Evolutionary conservation across 768 basidiomycete genomes (phyloP).

Genomic region (Pisolithus sp.): DNA sequence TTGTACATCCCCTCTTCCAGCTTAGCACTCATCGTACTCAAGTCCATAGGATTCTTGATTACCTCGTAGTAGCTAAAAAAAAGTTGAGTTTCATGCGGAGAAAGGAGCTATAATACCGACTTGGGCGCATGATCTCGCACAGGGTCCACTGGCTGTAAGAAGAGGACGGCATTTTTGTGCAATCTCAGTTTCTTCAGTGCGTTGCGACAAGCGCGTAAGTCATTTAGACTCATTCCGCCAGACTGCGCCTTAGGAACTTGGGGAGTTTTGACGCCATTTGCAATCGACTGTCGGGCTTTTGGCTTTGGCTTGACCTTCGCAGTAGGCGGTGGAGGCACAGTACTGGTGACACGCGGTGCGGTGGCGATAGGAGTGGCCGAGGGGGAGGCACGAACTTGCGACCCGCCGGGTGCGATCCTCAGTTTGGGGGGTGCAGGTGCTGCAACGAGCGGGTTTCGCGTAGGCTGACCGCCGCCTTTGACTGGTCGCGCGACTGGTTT

Average conservation of each 20-base stretch:
- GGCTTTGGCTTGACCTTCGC: slow-evolving; percentile 22
- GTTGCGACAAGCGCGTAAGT: slow-evolving; percentile 67
- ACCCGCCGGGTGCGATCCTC: slow-evolving; percentile 33
- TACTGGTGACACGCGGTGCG: slow-evolving; percentile 4
- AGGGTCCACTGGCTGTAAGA: slow-evolving; percentile 93
- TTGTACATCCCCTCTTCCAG: slow-evolving; percentile 82
- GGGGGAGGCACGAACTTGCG: slow-evolving; percentile 11
- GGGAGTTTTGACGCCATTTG: slow-evolving; percentile 32
- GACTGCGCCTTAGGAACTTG: slow-evolving; percentile 65
- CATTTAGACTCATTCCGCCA: slow-evolving; percentile 70
- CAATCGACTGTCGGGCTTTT: slow-evolving; percentile 14
- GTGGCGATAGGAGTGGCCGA: slow-evolving; percentile 12
- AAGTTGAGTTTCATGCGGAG: neutral
- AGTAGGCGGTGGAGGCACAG: slow-evolving; percentile 18
- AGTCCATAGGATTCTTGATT: slow-evolving; percentile 92
- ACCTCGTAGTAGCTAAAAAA: slow-evolving; percentile 77
- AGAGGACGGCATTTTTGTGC: slow-evolving; percentile 68
- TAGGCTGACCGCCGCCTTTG: slow-evolving; percentile 30
- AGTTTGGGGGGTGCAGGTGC: slow-evolving; percentile 46
- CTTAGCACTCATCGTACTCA: slow-evolving; percentile 83
- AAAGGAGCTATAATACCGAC: slow-evolving; percentile 32
- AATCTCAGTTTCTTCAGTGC: slow-evolving; percentile 73
- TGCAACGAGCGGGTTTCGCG: slow-evolving; percentile 24
- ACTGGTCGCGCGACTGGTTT: slow-evolving; percentile 31
- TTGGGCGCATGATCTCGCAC: slow-evolving; percentile 85